Evolutionary conservation across 2,329 filamentous ascomycete species (phyloP).

Genomic region (Hypoxylon rubiginosum): DNA sequence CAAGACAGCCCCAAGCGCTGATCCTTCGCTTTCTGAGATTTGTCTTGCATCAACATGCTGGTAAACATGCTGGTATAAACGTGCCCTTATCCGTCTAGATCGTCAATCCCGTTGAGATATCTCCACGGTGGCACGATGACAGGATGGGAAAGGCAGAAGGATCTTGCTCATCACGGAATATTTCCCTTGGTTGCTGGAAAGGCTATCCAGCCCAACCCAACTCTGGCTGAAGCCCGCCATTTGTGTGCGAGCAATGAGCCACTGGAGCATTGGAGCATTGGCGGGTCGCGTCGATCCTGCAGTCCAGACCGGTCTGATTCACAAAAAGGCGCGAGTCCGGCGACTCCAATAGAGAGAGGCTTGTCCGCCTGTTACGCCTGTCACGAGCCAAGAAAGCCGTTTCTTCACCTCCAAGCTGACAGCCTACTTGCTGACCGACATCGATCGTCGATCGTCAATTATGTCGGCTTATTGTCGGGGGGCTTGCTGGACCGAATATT

Average conservation of each 20-base stretch:
- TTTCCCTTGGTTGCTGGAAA: constrained; percentile 24
- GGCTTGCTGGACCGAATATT: constrained; percentile 20
- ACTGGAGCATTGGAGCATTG: neutral
- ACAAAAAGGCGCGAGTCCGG: constrained; percentile 32
- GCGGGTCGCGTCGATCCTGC: constrained; percentile 31
- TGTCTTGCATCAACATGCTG: constrained; percentile 25
- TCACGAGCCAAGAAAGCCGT: constrained; percentile 32
- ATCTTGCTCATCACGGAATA: constrained; percentile 23
- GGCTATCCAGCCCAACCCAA: constrained; percentile 9
- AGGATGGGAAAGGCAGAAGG: constrained; percentile 1
- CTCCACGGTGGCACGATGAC: constrained; percentile 17
- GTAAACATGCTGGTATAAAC: constrained; percentile 24
- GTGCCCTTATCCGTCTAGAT: constrained; percentile 29
- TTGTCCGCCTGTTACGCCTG: constrained; percentile 27
- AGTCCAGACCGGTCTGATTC: constrained; percentile 39
- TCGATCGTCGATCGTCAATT: constrained; percentile 31
- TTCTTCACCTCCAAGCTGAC: constrained; percentile 30
- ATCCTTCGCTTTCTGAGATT: constrained; percentile 27
- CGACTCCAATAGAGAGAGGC: constrained; percentile 10
- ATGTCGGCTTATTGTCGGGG: constrained; percentile 37
- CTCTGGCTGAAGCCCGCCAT: constrained; percentile 9
- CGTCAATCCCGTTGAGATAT: constrained; percentile 25
- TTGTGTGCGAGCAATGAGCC: constrained; percentile 10
- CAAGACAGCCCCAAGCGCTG: constrained; percentile 15
- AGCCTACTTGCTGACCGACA: constrained; percentile 30